Evolutionary conservation across 805 yeast species (phyloP), one percentile per base, ranked within the genome.

Genomic region (Candida qinlingensis): DNA sequence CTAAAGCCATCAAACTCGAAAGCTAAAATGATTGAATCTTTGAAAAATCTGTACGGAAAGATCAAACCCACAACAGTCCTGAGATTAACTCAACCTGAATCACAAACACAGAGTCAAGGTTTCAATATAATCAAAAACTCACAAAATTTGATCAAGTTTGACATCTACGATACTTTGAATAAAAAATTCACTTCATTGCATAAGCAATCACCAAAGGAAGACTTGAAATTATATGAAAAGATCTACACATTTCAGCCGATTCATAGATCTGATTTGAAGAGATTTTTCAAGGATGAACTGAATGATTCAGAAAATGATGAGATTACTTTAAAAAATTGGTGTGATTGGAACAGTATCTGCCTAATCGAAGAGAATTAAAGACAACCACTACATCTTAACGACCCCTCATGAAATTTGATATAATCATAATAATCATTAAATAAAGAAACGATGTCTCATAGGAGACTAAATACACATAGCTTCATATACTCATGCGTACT

Each of bases 241-340:
- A 48, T 60, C 2, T 59, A 54, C 39, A 57, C 58, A 1, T 61
- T 59, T 41, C 58, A 61, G 39, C 65, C 65, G 0, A 50, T 56
- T 4, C 42, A 40, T 27, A 45, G 39, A 12, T 9, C 41, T 9
- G 45, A 41, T 4, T 43, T 53, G 33, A 42, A 50, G 19, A 30
- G 42, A 5, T 39, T 45, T 5, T 49, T 49, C 12, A 33, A 12
- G 7, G 37, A 49, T 11, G 51, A 48, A 25, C 31, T 42, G 9
- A 31, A 42, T 6, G 53, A 53, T 7, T 12, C 50, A 6, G 35
- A 36, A 2, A 45, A 48, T 34, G 44, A 56, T 25, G 48, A 45
- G 2, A 29, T 54, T 4, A 39, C 28, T 2, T 39, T 57, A 2
- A 50, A 47, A 29, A 41, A 45, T 10, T 55, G 64, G 64, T 59